Percentiles rank a stretch among this genome's conserved stretches.
phyloP scores from a whole-genome alignment of 1,139 yeast genomes.

The Saccharomyces pastorianus region DNA sequence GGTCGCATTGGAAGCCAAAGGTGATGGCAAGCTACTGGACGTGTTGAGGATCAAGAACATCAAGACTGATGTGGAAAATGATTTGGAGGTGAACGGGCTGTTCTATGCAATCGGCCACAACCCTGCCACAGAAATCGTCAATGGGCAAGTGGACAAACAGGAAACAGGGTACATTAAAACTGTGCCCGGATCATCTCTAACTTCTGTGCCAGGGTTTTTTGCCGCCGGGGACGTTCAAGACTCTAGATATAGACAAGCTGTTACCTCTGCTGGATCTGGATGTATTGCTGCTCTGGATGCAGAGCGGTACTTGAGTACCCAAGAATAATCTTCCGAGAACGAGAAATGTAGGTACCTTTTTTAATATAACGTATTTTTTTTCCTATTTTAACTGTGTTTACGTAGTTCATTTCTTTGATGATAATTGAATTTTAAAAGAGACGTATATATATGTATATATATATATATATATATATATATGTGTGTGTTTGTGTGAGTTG shows the following conservation, averaged over 20 bases:
- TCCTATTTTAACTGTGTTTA: background rate
- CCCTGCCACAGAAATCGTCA: slow-evolving; percentile 84
- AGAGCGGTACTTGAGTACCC: slow-evolving; percentile 72
- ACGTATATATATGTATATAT: too few relatives aligned
- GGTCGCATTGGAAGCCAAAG: slow-evolving; percentile 79
- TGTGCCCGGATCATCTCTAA: slow-evolving; percentile 76
- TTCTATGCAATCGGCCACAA: slow-evolving; percentile 97
- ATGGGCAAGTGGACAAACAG: slow-evolving; percentile 73
- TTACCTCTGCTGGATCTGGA: slow-evolving; percentile 98
- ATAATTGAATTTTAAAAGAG: too few relatives aligned
- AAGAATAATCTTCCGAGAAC: slow-evolving; percentile 35
- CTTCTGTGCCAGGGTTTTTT: slow-evolving; percentile 85
- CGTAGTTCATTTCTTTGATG: too few relatives aligned
- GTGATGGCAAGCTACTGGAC: slow-evolving; percentile 74
- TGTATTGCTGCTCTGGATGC: slow-evolving; percentile 99
- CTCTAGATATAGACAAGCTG: slow-evolving; percentile 94
- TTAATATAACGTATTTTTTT: too few relatives aligned
- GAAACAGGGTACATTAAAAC: slow-evolving; percentile 84
- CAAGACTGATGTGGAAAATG: slow-evolving; percentile 58
- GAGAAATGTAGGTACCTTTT: too few relatives aligned
- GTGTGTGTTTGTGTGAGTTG: too few relatives aligned
- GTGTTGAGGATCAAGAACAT: slow-evolving; percentile 58
- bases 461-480: too few relatives aligned
- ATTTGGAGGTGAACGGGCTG: slow-evolving; percentile 77
- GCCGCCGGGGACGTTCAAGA: slow-evolving; percentile 99